Conservation (phyloP, 257 asterid genomes). For the Echium plantagineum region DNA sequence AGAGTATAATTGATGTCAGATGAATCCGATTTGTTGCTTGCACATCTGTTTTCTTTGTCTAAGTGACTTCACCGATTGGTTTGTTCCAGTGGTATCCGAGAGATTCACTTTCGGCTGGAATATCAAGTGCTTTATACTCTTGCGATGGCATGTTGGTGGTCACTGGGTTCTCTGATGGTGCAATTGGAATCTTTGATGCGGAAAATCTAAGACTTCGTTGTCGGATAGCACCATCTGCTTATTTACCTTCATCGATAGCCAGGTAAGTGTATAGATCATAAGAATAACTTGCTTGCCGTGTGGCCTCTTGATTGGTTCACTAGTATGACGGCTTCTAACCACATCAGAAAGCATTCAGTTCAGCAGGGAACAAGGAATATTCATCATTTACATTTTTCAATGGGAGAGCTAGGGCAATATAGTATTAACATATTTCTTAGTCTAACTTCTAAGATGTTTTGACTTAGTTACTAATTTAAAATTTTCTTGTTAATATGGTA, state of each 20-base stretch:
- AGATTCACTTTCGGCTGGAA: conserved; percentile 39
- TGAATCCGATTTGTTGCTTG: not conserved
- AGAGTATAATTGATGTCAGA: no score
- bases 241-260: conserved; percentile 21
- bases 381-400: no score
- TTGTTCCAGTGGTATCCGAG: conserved; percentile 41
- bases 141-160: conserved; percentile 51
- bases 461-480: no score
- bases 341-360: not conserved
- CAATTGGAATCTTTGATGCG: conserved; percentile 41
- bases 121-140: conserved; percentile 50
- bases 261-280: not conserved
- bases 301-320: no score
- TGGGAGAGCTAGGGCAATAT: no score
- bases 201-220: conserved; percentile 38
- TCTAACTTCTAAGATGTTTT: no score
- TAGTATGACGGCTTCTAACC: no score
- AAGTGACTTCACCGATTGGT: not conserved
- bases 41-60: not conserved
- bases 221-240: conserved; percentile 44
- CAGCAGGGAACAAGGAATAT: no score
- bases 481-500: no score
- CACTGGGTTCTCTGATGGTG: conserved; percentile 41
- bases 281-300: not conserved
- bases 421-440: no score